Evolutionary conservation across 1,284 basidiomycete species (phyloP), one percentile per base, ranked within the genome.

Genomic region (Cutaneotrichosporon curvatum): DNA sequence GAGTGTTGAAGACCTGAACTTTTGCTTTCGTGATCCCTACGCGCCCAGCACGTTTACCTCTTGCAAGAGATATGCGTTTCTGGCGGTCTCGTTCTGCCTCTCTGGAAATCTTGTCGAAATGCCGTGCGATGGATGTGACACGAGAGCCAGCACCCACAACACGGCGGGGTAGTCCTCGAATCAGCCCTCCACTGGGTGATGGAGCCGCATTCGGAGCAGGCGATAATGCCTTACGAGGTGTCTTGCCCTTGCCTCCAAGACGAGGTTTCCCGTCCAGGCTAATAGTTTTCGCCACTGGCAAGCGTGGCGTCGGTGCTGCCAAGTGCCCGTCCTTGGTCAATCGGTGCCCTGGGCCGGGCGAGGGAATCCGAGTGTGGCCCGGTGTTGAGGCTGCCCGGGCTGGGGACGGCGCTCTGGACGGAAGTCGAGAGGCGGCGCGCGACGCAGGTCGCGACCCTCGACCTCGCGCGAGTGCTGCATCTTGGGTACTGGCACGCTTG

Each of bases 1-100:
- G 81, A 60, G 87, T 95, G 56, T 87, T 84, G 38, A 96, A 81
- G 32, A 97, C 81, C 63, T 92, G 84, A 1, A 97, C 87, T 51
- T 84, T 90, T 7, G 90, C 90, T 45, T 84, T 81, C 4, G 91
- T 86, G 28, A 84, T 84, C 7, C 85, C 86, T 8, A 98, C 89
- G 2, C 95, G 94, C 32, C 94, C 82, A n/a, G 90, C 88, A 36
- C 87, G 81, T 55, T 83, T 84, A 14, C 85, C 84, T n/a, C 89
- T 80, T 58, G 91, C 65, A 8, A 67, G 50, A 9, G 67, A 62
- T 14, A 76, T 60, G n/a, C 73, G 67, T 45, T 73, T 73, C 45
- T 74, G 72, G 4, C 74, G 62, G 42, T 78, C 75, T 10, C 74
- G 65, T 49, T 78, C 76, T 2, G 75, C 76, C 48, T 78, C 76